Conservation (phyloP, 2,329 filamentous ascomycete genomes). For the Beauveria brongniartii region DNA sequence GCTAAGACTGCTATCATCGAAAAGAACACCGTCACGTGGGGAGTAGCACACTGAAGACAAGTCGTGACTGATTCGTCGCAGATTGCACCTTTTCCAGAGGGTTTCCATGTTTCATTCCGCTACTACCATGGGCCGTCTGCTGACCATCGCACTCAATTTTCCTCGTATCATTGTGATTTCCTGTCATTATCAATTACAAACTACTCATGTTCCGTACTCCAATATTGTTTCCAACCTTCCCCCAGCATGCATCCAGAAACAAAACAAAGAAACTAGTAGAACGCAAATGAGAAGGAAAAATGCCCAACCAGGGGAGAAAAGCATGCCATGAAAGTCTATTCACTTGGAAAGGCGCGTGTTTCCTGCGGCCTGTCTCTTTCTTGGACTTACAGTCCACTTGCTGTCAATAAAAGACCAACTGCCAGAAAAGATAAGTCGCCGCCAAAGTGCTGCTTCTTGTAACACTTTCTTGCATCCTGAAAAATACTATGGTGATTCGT, state of each 20-base stretch:
- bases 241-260: background rate
- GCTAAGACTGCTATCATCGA: no score
- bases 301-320: background rate
- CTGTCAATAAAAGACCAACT: background rate
- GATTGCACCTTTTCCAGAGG: background rate
- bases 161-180: background rate
- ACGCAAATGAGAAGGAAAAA: background rate
- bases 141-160: no score
- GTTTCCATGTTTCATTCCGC: background rate
- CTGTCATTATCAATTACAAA: constrained; percentile 11
- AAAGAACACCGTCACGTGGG: background rate
- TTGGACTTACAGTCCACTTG: background rate
- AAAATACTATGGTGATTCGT: background rate
- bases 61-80: background rate
- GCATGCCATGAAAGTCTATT: background rate
- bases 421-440: background rate
- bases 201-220: constrained; percentile 7
- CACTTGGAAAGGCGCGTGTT: background rate
- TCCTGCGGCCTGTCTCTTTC: background rate
- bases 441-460: background rate
- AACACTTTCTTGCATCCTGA: background rate
- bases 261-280: background rate
- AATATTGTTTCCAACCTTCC: constrained; percentile 1
- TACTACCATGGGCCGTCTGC: background rate
- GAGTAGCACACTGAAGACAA: background rate